Percentiles rank a stretch among this genome's conserved stretches.
These are phyloP conservation scores for Trichocomaceae sp. DNA, from an alignment of 2,329 filamentous ascomycete species.

Conservation along the genomic window DNA sequence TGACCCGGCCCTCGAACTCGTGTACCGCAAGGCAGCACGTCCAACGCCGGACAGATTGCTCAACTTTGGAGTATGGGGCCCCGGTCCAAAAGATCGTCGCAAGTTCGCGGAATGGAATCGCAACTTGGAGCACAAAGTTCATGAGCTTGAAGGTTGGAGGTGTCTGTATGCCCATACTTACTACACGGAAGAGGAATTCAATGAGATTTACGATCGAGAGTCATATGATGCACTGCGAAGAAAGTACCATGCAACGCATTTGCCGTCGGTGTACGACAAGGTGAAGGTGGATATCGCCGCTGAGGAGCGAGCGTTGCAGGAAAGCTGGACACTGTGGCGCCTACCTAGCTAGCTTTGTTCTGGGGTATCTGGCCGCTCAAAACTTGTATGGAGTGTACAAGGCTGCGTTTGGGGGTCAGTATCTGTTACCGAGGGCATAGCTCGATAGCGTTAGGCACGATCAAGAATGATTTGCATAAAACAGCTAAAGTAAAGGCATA, in stretches of 20 bases:
- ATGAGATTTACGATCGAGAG: conserved; percentile 34
- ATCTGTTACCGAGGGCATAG: neutral
- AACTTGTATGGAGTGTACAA: neutral
- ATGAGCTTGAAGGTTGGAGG: conserved; percentile 67
- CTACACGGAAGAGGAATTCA: conserved; percentile 56
- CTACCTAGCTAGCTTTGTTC: neutral
- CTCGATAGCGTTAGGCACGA: no score
- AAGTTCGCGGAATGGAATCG: conserved; percentile 50
- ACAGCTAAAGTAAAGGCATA: no score
- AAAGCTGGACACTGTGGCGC: neutral
- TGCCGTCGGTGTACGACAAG: conserved; percentile 33
- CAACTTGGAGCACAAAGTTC: conserved; percentile 34
- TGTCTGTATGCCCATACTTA: conserved; percentile 84
- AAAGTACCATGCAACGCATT: conserved; percentile 31
- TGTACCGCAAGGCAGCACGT: conserved; percentile 41
- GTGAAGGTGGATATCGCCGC: conserved; percentile 15
- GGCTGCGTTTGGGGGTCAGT: neutral
- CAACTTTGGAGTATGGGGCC: conserved; percentile 68
- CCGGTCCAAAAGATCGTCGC: conserved; percentile 50
- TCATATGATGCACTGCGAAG: conserved; percentile 31
- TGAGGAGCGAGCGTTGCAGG: neutral
- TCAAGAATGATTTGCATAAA: no score
- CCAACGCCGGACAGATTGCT: conserved; percentile 47
- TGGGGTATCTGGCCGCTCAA: conserved; percentile 1
- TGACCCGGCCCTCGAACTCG: neutral